Base-by-base conservation (phyloP, 768 basidiomycete species). In the Mycena amicta region DNA sequence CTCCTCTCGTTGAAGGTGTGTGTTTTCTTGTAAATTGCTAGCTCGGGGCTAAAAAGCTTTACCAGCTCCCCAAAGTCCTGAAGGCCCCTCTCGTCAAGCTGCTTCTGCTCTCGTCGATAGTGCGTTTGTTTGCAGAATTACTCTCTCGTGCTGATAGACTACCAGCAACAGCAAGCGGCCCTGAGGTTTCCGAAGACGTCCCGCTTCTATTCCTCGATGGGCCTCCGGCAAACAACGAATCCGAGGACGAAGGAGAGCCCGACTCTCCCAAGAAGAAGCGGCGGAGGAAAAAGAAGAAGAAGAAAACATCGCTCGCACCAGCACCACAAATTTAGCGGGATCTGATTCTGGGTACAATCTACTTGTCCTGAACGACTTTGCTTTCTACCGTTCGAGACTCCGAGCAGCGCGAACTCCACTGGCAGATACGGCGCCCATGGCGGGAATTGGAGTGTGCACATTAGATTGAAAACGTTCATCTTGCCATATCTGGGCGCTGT, bases 181-280 rank as follows among this genome's bases (percentile, higher is more conserved):
- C 67, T 68, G 57, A 65, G 71, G 16, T 46, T 62, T 25, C 56
- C 75, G 25, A 56, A 74, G 74, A 74, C 50, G 57, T 74, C 3
- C 81, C 84, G 15, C 59, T 89, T 20, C 72, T 89, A 26, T 88
- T 88, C 64, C 75, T 89, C 12, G 72, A 70, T 39, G 83, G 83
- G 1, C 81, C 81, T 25, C 80, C 77, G 51, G 53, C 69, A 37
- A 70, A 72, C 31, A 68, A 66, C 15, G 71, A 74, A 29, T 72
- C 70, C 20, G 75, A 72, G 6, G 67, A 68, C 16, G 73, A 72
- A n/a, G 64, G 40, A 4, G 50, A 53, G 26, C 49, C 58, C 12
- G 64, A 64, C 23, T 57, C 66, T 5, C 57, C 65, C 25, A 87
- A 81, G 67, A 87, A 82, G 74, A 87, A 77, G 61, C 77, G 82